Evolutionary conservation across 2,329 filamentous ascomycete genomes (phyloP), one percentile per base, ranked within the genome.

Genomic region (Escovopsis weberi): DNA sequence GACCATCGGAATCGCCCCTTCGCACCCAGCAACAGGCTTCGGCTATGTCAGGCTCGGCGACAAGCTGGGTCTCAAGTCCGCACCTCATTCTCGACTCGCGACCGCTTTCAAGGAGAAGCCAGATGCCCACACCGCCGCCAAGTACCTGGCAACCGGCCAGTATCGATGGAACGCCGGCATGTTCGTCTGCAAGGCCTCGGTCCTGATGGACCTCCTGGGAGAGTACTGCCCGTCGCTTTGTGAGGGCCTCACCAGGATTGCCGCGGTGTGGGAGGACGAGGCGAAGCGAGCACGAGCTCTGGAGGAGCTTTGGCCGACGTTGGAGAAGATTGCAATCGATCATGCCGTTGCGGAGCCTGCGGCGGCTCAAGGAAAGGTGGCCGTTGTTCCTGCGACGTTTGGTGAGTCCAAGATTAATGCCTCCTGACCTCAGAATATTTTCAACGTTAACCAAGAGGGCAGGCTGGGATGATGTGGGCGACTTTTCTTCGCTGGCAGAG

Each of bases 91-190:
- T n/a, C 48, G 52, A 32, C 45, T 54, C 36, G 52, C 53, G 30
- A 46, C 50, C 43, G 43, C 52, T 6, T 54, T 54, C 47, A 54
- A 54, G 45, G 52, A 54, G 47, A 54, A 54, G 45, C 52, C 52
- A 9, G 52, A 53, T 37, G 52, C 52, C 9, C 51, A 51, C 43
- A 54, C 52, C 28, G 52, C 52, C 19, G 52, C 48, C 45, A 53
- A 53, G 45, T 54, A 54, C 41, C 44, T 54, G 19, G 49, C 47
- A 6, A 53, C 52, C 11, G 52, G 52, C 36, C 50, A 53, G 43
- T 54, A 54, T 43, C 51, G 52, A 40, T 54, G 52, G 52, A 54
- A 54, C 39, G 52, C 52, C 2, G 52, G 52, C 39, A 54, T 54
- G 52, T 54, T 54, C 38, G 52, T 54, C 39, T 53, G 51, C 42